These are phyloP conservation scores for Candida gorgasii DNA, from an alignment of 805 yeast species.

Conservation along the genomic window DNA sequence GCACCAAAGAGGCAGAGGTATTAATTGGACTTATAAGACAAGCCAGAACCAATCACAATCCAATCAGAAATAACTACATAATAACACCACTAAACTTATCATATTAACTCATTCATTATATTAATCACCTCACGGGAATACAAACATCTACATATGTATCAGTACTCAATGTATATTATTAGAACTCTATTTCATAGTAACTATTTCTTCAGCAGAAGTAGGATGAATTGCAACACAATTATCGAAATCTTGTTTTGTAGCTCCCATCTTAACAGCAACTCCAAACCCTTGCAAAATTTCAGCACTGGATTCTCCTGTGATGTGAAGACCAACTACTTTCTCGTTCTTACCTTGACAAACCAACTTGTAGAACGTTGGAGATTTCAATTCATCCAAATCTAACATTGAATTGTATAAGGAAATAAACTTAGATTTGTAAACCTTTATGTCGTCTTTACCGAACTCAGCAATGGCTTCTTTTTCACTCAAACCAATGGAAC, in stretches of 20 bases:
- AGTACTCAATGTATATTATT: not conserved
- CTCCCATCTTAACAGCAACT: conserved; percentile 98
- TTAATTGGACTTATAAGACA: too few species aligned
- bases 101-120: too few species aligned
- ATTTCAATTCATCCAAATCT: conserved; percentile 59
- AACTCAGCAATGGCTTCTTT: conserved; percentile 72
- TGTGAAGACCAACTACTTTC: conserved; percentile 92
- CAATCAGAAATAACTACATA: too few species aligned
- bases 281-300: conserved; percentile 98
- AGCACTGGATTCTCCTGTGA: conserved; percentile 87
- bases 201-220: conserved; percentile 96
- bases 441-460: conserved; percentile 78
- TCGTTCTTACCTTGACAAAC: conserved; percentile 78
- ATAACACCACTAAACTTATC: too few species aligned
- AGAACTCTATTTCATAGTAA: conserved; percentile 57
- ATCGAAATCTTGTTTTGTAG: conserved; percentile 95
- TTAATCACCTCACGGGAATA: too few species aligned
- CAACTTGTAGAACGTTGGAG: conserved; percentile 85
- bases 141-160: too few species aligned
- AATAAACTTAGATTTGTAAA: conserved; percentile 79
- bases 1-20: conserved; percentile 36
- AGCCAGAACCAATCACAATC: too few species aligned
- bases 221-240: conserved; percentile 98
- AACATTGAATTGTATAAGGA: conserved; percentile 94
- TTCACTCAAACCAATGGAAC: conserved; percentile 86